These are phyloP conservation scores for Lithospermum erythrorhizon DNA, from an alignment of 257 asterid species.

Conservation along the genomic window DNA sequence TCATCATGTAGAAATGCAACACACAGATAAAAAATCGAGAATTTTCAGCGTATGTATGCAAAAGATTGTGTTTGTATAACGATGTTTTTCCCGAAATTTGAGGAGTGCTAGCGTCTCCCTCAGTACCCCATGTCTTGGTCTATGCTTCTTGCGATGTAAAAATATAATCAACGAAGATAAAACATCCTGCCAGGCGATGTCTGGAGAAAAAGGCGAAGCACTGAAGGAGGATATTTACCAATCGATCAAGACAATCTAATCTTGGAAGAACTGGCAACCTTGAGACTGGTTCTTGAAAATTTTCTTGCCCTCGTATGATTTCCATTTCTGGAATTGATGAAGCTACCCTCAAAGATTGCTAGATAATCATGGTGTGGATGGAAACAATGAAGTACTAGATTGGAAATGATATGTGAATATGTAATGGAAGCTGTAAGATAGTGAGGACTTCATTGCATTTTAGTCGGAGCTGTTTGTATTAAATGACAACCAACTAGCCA, in stretches of 20 bases:
- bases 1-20: neutral
- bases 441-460: slow-evolving; percentile 6
- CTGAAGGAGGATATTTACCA: slow-evolving; percentile 15
- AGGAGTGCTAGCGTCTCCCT: too few species aligned
- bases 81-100: too few species aligned
- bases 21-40: too few species aligned
- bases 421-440: slow-evolving; percentile 4
- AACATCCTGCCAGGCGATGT: too few species aligned
- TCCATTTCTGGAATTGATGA: neutral
- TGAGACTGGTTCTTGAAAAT: slow-evolving; percentile 22
- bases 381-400: neutral
- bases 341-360: neutral
- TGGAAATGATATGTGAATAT: neutral
- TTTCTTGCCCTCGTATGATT: slow-evolving; percentile 4
- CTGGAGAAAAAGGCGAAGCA: too few species aligned
- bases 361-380: neutral
- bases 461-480: slow-evolving; percentile 9
- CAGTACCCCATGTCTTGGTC: too few species aligned
- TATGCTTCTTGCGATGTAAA: too few species aligned
- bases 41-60: too few species aligned
- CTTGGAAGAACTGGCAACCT: slow-evolving; percentile 49
- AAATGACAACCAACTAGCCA: slow-evolving; percentile 43
- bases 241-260: slow-evolving; percentile 54
- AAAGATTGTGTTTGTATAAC: too few species aligned
- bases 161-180: too few species aligned